Evolutionary conservation across 805 yeast species (phyloP).

Genomic region (Candida endomychidarum): DNA sequence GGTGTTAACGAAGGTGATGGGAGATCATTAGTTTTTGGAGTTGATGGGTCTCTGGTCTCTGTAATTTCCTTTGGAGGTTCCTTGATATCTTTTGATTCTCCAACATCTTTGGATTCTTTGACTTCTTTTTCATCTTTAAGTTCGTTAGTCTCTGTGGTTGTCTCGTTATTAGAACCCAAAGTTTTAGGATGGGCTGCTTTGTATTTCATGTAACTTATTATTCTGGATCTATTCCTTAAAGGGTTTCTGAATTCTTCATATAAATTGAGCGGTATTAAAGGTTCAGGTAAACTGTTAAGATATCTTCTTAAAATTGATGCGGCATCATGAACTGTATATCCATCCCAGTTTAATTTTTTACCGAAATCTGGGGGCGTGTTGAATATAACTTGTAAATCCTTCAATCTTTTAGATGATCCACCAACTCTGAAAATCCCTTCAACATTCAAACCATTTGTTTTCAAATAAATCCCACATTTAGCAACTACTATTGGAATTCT

Average conservation of each 20-base stretch:
- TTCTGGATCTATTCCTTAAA: constrained; percentile 58
- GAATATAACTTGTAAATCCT: constrained; percentile 79
- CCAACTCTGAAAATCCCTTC: constrained; percentile 94
- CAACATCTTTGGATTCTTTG: no score
- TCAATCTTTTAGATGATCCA: constrained; percentile 85
- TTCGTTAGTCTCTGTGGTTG: neutral
- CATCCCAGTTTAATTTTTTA: constrained; percentile 84
- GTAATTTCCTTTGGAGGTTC: neutral
- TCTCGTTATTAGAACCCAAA: no score
- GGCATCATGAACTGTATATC: constrained; percentile 94
- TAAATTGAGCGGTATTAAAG: constrained; percentile 74
- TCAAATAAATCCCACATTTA: constrained; percentile 84
- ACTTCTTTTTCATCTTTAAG: neutral
- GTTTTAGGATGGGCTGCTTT: constrained; percentile 47
- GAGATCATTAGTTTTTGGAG: constrained; percentile 4
- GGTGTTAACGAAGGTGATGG: constrained; percentile 9
- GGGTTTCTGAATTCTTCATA: constrained; percentile 83
- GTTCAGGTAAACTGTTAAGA: constrained; percentile 87
- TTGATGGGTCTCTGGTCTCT: neutral
- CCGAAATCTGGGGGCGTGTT: constrained; percentile 91
- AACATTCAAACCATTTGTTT: constrained; percentile 70
- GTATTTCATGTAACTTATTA: constrained; percentile 63
- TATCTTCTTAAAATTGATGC: constrained; percentile 86
- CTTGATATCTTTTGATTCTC: no score
- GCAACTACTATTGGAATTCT: constrained; percentile 93